Conservation (phyloP, 352 stramenopile species). For the Phytophthora pini region DNA sequence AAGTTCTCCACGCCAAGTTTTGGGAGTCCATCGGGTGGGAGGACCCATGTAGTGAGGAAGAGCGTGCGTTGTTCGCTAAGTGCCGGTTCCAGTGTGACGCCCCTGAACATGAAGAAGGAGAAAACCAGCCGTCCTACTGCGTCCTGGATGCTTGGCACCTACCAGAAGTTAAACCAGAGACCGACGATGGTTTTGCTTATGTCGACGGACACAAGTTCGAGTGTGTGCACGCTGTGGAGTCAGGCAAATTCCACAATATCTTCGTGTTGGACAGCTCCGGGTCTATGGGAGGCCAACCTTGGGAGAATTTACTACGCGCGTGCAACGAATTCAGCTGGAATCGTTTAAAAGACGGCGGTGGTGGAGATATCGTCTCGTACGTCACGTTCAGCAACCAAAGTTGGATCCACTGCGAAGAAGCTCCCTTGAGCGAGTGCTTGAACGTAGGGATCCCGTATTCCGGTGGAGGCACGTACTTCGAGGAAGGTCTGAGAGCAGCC, state of each 20-base stretch:
- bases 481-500: constrained; percentile 41
- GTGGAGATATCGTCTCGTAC: constrained; percentile 43
- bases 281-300: constrained; percentile 46
- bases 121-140: constrained; percentile 30
- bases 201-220: constrained; percentile 43
- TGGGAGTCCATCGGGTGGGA: constrained; percentile 49
- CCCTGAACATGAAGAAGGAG: constrained; percentile 33
- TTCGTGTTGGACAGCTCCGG: constrained; percentile 51
- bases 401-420: constrained; percentile 30
- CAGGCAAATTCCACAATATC: constrained; percentile 42
- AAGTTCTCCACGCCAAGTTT: constrained; percentile 49
- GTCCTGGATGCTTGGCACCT: constrained; percentile 42
- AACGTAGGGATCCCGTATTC: constrained; percentile 32
- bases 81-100: constrained; percentile 49
- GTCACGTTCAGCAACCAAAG: constrained; percentile 36
- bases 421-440: not conserved
- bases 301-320: constrained; percentile 30
- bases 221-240: constrained; percentile 34
- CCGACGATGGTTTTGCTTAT: constrained; percentile 35
- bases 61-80: constrained; percentile 36
- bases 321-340: constrained; percentile 34
- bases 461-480: constrained; percentile 48
- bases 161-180: constrained; percentile 51
- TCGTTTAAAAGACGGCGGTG: constrained; percentile 26
- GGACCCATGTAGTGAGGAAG: constrained; percentile 40